Evolutionary conservation across 2,329 filamentous ascomycete genomes (phyloP).

Genomic region (Phoma sp.): DNA sequence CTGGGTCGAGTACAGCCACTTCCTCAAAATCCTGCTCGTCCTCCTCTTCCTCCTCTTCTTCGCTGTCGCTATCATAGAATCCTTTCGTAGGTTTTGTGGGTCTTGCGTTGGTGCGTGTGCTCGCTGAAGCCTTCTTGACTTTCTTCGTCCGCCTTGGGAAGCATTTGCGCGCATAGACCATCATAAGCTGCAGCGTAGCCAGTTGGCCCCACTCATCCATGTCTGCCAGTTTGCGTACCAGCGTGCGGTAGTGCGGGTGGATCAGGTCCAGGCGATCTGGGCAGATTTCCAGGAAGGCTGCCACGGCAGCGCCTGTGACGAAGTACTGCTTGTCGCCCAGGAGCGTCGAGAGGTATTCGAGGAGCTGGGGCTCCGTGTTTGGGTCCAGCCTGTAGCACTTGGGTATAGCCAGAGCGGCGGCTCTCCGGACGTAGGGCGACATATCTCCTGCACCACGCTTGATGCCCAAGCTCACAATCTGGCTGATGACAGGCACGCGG

Average conservation of each 20-base stretch:
- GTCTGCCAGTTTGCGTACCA: conserved; percentile 91
- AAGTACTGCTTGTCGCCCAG: conserved; percentile 94
- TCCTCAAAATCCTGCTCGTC: conserved; percentile 61
- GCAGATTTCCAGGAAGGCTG: conserved; percentile 87
- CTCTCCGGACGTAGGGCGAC: conserved; percentile 91
- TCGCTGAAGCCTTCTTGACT: conserved; percentile 59
- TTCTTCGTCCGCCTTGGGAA: conserved; percentile 75
- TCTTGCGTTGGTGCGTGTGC: conserved; percentile 38
- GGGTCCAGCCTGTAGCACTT: conserved; percentile 95
- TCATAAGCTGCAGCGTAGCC: conserved; percentile 80
- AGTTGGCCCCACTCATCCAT: conserved; percentile 99
- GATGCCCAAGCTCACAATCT: conserved; percentile 95
- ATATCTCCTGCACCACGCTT: conserved; percentile 93
- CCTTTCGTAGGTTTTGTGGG: conserved; percentile 61
- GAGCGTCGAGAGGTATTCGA: conserved; percentile 79
- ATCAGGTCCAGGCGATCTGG: conserved; percentile 87
- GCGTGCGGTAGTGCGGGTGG: conserved; percentile 83
- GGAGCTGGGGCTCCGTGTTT: conserved; percentile 79
- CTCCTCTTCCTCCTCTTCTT: conserved; percentile 53
- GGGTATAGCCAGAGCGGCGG: conserved; percentile 89
- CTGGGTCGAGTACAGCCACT: conserved; percentile 72
- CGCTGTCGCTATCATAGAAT: conserved; percentile 72
- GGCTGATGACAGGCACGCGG: conserved; percentile 94
- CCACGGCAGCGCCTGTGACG: conserved; percentile 91
- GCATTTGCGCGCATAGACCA: conserved; percentile 82